These are phyloP conservation scores for Zhuliangozyma parablackwelliae DNA, from an alignment of 1,139 yeast genomes.

Conservation along the genomic window DNA sequence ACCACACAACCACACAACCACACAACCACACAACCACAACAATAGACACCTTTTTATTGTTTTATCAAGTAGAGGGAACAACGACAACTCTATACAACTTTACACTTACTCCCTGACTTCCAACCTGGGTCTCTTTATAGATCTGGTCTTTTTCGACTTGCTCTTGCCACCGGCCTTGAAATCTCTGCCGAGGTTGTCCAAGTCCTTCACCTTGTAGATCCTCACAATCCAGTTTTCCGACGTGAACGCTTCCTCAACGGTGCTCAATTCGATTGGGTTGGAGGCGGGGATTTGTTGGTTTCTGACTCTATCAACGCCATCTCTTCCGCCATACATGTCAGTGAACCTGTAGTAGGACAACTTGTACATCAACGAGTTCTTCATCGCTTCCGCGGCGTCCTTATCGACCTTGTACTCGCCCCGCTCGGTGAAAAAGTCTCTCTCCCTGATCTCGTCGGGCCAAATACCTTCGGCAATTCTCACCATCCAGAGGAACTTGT, in stretches of 20 bases:
- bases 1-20: too few species aligned
- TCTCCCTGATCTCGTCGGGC: conserved; percentile 94
- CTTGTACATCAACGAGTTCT: conserved; percentile 87
- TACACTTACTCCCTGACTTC: conserved; percentile 40
- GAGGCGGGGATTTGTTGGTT: conserved; percentile 64
- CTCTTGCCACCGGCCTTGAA: conserved; percentile 17
- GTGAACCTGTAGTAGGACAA: conserved; percentile 87
- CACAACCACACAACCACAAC: too few species aligned
- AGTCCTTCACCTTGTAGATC: conserved; percentile 86
- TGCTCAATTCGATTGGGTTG: conserved; percentile 59
- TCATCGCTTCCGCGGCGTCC: conserved; percentile 80
- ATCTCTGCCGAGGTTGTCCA: conserved; percentile 83
- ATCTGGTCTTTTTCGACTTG: conserved; percentile 38
- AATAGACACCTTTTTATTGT: too few species aligned
- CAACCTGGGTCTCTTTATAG: conserved; percentile 51
- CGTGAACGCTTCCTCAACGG: conserved; percentile 91
- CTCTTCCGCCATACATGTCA: conserved; percentile 65
- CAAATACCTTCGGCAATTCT: conserved; percentile 98
- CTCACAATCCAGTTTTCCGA: conserved; percentile 96
- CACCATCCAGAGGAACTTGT: conserved; percentile 98
- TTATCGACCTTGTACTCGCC: conserved; percentile 90
- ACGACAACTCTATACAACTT: background rate
- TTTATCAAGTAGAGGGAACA: too few species aligned
- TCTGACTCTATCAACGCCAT: conserved; percentile 83
- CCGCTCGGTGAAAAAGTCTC: conserved; percentile 73